These are phyloP conservation scores for Claviceps sp. DNA, from an alignment of 2,329 filamentous ascomycete species.

Conservation along the genomic window DNA sequence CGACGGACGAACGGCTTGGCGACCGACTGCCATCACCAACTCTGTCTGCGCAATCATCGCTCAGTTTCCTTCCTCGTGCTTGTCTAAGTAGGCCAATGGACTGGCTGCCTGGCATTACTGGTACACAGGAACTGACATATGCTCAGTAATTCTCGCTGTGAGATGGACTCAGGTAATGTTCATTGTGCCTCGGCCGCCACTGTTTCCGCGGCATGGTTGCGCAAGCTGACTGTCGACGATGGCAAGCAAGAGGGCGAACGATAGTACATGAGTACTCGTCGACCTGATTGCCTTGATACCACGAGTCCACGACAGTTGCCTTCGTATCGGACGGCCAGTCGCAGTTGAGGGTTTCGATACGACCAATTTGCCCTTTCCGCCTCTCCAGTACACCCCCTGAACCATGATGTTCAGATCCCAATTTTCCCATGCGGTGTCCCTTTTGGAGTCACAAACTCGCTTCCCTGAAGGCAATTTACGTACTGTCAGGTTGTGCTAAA, in stretches of 20 bases:
- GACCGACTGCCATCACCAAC: background rate
- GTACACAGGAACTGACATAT: no score
- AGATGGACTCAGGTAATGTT: background rate
- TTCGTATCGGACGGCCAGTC: constrained; percentile 4
- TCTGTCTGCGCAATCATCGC: background rate
- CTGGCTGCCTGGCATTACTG: no score
- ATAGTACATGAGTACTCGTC: background rate
- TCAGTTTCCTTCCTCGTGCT: background rate
- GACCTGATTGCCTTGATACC: background rate
- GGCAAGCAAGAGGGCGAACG: background rate
- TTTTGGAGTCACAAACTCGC: background rate
- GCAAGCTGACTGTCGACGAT: background rate
- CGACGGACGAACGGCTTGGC: background rate
- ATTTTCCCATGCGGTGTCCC: background rate
- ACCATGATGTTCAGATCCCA: background rate
- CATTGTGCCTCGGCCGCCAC: background rate
- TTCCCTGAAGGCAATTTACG: background rate
- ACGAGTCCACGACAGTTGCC: background rate
- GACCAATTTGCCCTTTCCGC: background rate
- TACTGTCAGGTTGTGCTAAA: background rate
- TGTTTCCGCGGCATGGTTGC: background rate
- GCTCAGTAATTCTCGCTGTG: background rate
- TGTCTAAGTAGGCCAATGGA: no score
- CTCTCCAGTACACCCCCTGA: background rate
- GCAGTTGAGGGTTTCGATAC: constrained; percentile 1